phyloP scores from a whole-genome alignment of 352 stramenopile genomes.

The Lagenidium giganteum region DNA sequence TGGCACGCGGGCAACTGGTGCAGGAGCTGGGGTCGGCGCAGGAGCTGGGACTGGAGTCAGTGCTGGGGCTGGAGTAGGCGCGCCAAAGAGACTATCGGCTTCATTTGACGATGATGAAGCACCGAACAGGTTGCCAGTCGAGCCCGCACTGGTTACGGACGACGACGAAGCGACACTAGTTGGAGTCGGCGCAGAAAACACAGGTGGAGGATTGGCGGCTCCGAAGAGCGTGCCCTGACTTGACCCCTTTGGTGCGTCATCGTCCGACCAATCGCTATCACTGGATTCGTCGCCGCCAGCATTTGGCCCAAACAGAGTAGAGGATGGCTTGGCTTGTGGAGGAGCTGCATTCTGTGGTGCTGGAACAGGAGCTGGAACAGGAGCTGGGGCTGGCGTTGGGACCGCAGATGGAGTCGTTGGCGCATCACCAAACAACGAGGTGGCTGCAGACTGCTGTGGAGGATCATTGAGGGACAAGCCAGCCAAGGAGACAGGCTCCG shows the following conservation, averaged over 20 bases:
- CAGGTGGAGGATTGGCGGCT: not conserved
- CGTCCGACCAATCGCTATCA: constrained; percentile 22
- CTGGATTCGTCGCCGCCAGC: constrained; percentile 9
- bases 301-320: constrained; percentile 12
- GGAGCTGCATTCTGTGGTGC: no score
- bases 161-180: no score
- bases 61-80: constrained; percentile 4
- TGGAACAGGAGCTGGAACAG: constrained; percentile 6
- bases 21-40: constrained; percentile 14
- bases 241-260: constrained; percentile 12
- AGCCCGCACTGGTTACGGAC: no score
- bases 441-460: constrained; percentile 12
- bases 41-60: constrained; percentile 11
- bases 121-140: no score
- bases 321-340: constrained; percentile 1
- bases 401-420: not conserved
- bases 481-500: no score
- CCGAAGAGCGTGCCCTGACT: constrained; percentile 6
- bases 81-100: constrained; percentile 3
- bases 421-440: constrained; percentile 16
- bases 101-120: no score
- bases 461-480: no score
- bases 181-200: no score
- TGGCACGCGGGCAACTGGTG: constrained; percentile 1
- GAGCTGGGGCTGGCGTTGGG: constrained; percentile 5